Evolutionary conservation across 2,329 filamentous ascomycete genomes (phyloP).

Genomic region (Ascochyta clinopodiicola): DNA sequence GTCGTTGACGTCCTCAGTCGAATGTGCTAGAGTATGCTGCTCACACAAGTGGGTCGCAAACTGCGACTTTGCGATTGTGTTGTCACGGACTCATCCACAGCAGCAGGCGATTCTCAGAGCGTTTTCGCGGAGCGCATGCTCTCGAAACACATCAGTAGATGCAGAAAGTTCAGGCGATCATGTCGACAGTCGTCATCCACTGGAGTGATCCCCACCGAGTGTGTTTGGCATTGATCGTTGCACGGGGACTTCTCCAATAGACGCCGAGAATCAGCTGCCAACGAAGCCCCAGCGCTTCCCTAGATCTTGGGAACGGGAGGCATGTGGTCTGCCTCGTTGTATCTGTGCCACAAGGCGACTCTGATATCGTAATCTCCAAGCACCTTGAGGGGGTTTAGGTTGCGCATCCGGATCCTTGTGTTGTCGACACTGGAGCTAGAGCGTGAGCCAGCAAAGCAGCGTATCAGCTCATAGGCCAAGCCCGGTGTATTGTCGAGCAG

Average conservation of each 20-base stretch:
- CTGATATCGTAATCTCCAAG: slow-evolving; percentile 10
- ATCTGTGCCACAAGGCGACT: slow-evolving; percentile 18
- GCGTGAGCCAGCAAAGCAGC: slow-evolving; percentile 34
- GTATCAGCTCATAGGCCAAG: slow-evolving; percentile 37
- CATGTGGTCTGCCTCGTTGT: slow-evolving; percentile 24
- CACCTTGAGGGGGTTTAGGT: slow-evolving; percentile 11
- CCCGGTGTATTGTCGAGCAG: slow-evolving; percentile 29
- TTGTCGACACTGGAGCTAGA: slow-evolving; percentile 30
- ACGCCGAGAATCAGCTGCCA: slow-evolving; percentile 43
- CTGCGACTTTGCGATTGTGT: slow-evolving; percentile 12
- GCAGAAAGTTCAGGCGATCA: slow-evolving; percentile 14
- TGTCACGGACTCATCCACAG: slow-evolving; percentile 18
- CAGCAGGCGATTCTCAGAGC: slow-evolving; percentile 9
- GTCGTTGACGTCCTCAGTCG: background rate
- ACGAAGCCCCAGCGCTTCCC: slow-evolving; percentile 42
- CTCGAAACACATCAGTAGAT: slow-evolving; percentile 3
- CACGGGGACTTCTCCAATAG: slow-evolving; percentile 43
- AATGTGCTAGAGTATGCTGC: slow-evolving; percentile 7
- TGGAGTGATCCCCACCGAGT: slow-evolving; percentile 11
- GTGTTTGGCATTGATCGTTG: slow-evolving; percentile 41
- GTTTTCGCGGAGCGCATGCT: slow-evolving; percentile 8
- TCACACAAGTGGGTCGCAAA: slow-evolving; percentile 15
- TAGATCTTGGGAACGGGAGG: slow-evolving; percentile 21
- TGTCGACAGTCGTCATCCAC: slow-evolving; percentile 9
- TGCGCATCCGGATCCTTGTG: slow-evolving; percentile 41